These are phyloP conservation scores for Penicillium paneum DNA, from an alignment of 2,329 filamentous ascomycete genomes.

Conservation along the genomic window DNA sequence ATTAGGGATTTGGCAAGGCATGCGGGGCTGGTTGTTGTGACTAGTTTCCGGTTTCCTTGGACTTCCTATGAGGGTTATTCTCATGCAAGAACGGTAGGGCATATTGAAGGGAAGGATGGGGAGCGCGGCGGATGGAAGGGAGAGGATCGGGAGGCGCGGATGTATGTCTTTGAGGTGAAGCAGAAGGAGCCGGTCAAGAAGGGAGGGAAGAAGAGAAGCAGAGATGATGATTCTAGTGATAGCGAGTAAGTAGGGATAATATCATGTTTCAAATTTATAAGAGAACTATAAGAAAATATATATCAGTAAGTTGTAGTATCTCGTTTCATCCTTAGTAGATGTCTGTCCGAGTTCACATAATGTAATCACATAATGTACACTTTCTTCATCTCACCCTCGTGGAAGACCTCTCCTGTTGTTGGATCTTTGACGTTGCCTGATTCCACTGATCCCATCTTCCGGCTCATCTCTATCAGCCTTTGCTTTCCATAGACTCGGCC, in stretches of 20 bases:
- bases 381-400: constrained; percentile 66
- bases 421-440: constrained; percentile 71
- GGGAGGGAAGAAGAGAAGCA: constrained; percentile 34
- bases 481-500: constrained; percentile 78
- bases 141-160: constrained; percentile 47
- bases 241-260: constrained; percentile 28
- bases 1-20: constrained; percentile 81
- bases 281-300: neutral
- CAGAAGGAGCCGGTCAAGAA: constrained; percentile 30
- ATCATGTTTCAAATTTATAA: neutral
- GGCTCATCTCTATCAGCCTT: constrained; percentile 70
- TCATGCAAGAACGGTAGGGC: constrained; percentile 47
- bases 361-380: constrained; percentile 88
- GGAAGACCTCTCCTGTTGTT: constrained; percentile 67
- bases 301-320: neutral
- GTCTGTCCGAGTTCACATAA: constrained; percentile 57
- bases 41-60: constrained; percentile 50
- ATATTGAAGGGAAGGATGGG: constrained; percentile 41
- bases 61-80: constrained; percentile 47
- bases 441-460: constrained; percentile 67
- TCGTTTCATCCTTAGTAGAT: neutral
- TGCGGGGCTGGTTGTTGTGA: constrained; percentile 45
- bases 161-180: constrained; percentile 47
- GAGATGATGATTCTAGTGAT: constrained; percentile 35
- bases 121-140: constrained; percentile 47